These are phyloP conservation scores for Aspergillus quadrilineatus DNA, from an alignment of 2,329 filamentous ascomycete genomes.

Conservation along the genomic window DNA sequence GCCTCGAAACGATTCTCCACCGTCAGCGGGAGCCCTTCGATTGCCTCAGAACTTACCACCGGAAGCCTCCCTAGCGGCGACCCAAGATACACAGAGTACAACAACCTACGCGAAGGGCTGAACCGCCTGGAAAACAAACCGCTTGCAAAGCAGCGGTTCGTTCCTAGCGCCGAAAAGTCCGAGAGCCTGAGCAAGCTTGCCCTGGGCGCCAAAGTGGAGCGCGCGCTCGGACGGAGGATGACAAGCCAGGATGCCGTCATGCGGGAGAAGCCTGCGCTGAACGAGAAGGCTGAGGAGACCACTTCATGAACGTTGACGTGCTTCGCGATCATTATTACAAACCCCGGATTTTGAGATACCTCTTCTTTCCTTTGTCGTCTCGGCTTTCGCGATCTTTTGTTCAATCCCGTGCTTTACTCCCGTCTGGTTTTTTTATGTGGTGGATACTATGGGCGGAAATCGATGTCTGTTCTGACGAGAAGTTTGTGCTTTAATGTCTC, in stretches of 20 bases:
- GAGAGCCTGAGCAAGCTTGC: conserved; percentile 83
- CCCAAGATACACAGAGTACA: conserved; percentile 62
- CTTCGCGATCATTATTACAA: not conserved
- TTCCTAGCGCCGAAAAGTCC: conserved; percentile 74
- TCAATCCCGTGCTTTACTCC: not conserved
- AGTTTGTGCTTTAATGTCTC: conserved; percentile 18
- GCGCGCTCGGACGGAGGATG: conserved; percentile 83
- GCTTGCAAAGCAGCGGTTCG: conserved; percentile 76
- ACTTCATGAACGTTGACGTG: conserved; percentile 12
- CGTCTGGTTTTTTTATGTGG: conserved; percentile 9
- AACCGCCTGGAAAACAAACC: conserved; percentile 89
- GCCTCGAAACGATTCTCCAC: conserved; percentile 56
- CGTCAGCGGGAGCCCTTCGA: conserved; percentile 49
- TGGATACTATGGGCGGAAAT: conserved; percentile 19
- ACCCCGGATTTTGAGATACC: conserved; percentile 3
- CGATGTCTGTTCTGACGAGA: conserved; percentile 20
- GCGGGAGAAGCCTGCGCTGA: conserved; percentile 60
- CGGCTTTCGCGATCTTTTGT: conserved; percentile 1
- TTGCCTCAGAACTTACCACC: conserved; percentile 46
- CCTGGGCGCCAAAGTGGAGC: conserved; percentile 84
- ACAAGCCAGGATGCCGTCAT: conserved; percentile 77
- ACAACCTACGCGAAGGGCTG: conserved; percentile 75
- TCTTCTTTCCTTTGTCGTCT: conserved; percentile 3
- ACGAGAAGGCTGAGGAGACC: conserved; percentile 36
- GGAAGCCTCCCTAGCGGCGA: conserved; percentile 43